A percentile compares a stretch with the other conserved stretches of the same genome.
Evolutionary conservation across 768 basidiomycete genomes (phyloP).

Genomic region (Rhizopogon salebrosus): DNA sequence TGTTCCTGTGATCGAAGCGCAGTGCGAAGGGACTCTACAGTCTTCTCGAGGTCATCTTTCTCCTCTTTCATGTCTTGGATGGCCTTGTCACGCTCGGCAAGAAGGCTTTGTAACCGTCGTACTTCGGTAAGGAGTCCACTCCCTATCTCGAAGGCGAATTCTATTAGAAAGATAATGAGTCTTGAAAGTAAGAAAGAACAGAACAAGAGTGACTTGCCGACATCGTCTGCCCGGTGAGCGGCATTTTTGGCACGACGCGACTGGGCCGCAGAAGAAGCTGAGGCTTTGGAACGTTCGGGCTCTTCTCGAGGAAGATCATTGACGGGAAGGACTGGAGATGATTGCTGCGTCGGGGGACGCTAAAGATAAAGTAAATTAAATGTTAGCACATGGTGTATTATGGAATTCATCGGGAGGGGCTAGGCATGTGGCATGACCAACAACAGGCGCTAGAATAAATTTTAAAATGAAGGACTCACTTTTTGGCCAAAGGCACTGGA

Average conservation of each 20-base stretch:
- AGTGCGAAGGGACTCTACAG: constrained; percentile 65
- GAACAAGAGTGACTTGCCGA: constrained; percentile 49
- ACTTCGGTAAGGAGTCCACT: constrained; percentile 90
- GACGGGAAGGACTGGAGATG: constrained; percentile 40
- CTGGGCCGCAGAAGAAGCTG: constrained; percentile 76
- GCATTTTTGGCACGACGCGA: constrained; percentile 89
- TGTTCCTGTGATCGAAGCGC: constrained; percentile 80
- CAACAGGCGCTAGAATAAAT: background rate
- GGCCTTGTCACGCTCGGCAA: constrained; percentile 89
- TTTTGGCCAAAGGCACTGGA: constrained; percentile 62
- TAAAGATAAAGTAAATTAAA: constrained; percentile 15
- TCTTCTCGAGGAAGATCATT: constrained; percentile 57
- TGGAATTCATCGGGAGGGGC: background rate
- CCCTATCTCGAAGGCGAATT: constrained; percentile 98
- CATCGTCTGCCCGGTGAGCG: constrained; percentile 84
- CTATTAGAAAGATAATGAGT: constrained; percentile 37
- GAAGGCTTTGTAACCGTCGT: constrained; percentile 81
- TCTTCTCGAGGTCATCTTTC: constrained; percentile 81
- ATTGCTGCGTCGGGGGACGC: constrained; percentile 42
- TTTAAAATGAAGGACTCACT: constrained; percentile 35
- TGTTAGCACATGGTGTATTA: constrained; percentile 4
- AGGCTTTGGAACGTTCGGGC: constrained; percentile 51
- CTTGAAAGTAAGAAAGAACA: background rate
- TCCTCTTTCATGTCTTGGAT: constrained; percentile 90
- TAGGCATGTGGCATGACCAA: background rate